Evolutionary conservation across 2,329 filamentous ascomycete genomes (phyloP).

Genomic region (Diaporthe caulivora): DNA sequence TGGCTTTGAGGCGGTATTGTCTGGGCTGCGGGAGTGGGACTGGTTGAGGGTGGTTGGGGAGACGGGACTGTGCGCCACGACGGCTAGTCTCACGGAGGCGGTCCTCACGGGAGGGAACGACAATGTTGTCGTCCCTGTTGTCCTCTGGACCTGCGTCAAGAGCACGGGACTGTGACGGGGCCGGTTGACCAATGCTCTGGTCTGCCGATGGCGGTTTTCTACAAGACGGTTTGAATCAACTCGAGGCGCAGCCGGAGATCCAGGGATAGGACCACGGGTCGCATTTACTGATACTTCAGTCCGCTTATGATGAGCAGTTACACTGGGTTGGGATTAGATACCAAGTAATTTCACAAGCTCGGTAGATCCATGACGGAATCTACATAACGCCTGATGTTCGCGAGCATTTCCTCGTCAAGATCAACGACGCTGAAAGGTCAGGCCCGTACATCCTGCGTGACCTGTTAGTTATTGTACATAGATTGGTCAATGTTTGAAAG

Average conservation of each 20-base stretch:
- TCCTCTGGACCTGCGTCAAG: constrained; percentile 92
- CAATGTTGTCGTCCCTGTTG: constrained; percentile 95
- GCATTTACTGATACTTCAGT: not conserved
- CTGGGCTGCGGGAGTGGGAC: constrained; percentile 44
- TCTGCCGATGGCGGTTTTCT: not conserved
- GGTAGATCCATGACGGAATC: not conserved
- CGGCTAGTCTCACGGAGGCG: constrained; percentile 93
- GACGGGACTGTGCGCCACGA: constrained; percentile 77
- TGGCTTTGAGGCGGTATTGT: constrained; percentile 10
- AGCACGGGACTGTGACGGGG: constrained; percentile 55
- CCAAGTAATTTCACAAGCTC: not conserved
- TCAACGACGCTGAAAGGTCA: no score
- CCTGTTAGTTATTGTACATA: not conserved
- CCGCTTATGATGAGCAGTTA: not conserved
- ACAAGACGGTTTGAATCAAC: not conserved
- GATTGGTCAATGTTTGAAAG: not conserved
- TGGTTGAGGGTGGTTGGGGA: constrained; percentile 76
- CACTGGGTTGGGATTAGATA: not conserved
- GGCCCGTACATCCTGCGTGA: no score
- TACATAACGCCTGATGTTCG: not conserved
- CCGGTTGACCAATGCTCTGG: no score
- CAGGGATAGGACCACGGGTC: no score
- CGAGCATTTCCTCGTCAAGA: not conserved
- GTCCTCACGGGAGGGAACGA: constrained; percentile 97
- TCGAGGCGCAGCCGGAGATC: not conserved